Evolutionary conservation across 1,284 basidiomycete genomes (phyloP).

Genomic region (Microbotryum saponariae): DNA sequence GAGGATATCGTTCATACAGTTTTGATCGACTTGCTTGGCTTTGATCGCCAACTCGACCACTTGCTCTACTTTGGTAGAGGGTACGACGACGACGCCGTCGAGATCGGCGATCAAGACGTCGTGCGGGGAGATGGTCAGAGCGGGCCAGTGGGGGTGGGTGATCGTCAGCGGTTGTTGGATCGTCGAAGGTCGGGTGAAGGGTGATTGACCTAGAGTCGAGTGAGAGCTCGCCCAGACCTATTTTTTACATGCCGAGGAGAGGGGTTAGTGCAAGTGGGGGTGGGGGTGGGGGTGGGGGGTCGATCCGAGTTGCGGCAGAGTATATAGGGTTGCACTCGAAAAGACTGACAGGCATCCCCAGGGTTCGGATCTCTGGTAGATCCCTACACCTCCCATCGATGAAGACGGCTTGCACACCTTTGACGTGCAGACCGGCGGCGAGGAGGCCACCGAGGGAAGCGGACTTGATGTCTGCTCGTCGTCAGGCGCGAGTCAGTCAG

Average conservation of each 20-base stretch:
- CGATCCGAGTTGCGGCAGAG: too few species aligned
- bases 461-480: slow-evolving; percentile 58
- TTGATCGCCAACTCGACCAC: slow-evolving; percentile 57
- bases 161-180: slow-evolving; percentile 68
- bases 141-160: slow-evolving; percentile 42
- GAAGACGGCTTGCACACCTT: slow-evolving; percentile 63
- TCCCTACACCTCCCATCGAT: slow-evolving; percentile 75
- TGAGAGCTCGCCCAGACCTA: slow-evolving; percentile 64
- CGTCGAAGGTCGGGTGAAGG: slow-evolving; percentile 74
- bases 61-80: slow-evolving; percentile 51
- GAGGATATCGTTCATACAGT: slow-evolving; percentile 67
- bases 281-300: too few species aligned
- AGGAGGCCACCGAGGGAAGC: slow-evolving; percentile 89
- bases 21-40: slow-evolving; percentile 61
- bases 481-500: background rate
- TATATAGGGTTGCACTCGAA: too few species aligned
- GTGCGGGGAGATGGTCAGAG: slow-evolving; percentile 60
- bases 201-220: slow-evolving; percentile 78
- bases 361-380: slow-evolving; percentile 61
- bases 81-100: slow-evolving; percentile 83
- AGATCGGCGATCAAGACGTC: slow-evolving; percentile 80
- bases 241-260: slow-evolving; percentile 11
- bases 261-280: background rate
- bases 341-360: slow-evolving; percentile 52
- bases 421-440: slow-evolving; percentile 69